A percentile compares a stretch with the other conserved stretches of the same genome.
Conservation (phyloP, 129 eudicot genomes). For the Helichrysum umbraculigerum region DNA sequence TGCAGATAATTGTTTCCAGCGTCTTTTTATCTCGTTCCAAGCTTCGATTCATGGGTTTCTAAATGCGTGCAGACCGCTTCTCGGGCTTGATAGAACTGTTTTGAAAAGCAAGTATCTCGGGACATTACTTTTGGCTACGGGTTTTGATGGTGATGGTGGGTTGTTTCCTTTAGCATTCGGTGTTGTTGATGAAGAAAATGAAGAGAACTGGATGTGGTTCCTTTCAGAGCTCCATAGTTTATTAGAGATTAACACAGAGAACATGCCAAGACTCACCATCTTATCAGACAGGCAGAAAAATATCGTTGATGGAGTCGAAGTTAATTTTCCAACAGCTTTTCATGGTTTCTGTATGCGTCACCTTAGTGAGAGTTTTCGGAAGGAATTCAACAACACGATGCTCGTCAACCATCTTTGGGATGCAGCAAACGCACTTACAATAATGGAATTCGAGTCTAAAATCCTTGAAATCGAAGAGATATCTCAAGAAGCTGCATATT, state of each 20-base stretch:
- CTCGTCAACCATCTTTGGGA: conserved; percentile 78
- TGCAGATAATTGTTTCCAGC: conserved; percentile 61
- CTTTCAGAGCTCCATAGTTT: conserved; percentile 73
- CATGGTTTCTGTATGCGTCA: conserved; percentile 83
- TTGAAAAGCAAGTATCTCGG: conserved; percentile 78
- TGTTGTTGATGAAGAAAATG: conserved; percentile 82
- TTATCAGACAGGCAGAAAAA: conserved; percentile 66
- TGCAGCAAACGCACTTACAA: conserved; percentile 72
- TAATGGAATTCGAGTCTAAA: conserved; percentile 51
- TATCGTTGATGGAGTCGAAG: conserved; percentile 64
- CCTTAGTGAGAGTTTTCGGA: conserved; percentile 71
- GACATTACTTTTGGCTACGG: conserved; percentile 70
- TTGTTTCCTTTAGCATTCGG: conserved; percentile 80
- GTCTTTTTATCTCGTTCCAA: conserved; percentile 73
- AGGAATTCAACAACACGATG: conserved; percentile 67
- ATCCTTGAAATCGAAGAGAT: conserved; percentile 65
- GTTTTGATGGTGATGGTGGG: conserved; percentile 76
- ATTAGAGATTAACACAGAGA: conserved; percentile 66
- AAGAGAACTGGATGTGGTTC: conserved; percentile 91
- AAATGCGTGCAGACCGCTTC: conserved; percentile 77
- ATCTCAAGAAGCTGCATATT: conserved; percentile 69
- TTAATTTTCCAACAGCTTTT: conserved; percentile 79
- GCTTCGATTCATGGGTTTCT: conserved; percentile 77
- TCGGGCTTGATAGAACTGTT: conserved; percentile 64
- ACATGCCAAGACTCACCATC: conserved; percentile 80